These are phyloP conservation scores for Inga laurina DNA, from an alignment of 306 rosid species.

Conservation along the genomic window DNA sequence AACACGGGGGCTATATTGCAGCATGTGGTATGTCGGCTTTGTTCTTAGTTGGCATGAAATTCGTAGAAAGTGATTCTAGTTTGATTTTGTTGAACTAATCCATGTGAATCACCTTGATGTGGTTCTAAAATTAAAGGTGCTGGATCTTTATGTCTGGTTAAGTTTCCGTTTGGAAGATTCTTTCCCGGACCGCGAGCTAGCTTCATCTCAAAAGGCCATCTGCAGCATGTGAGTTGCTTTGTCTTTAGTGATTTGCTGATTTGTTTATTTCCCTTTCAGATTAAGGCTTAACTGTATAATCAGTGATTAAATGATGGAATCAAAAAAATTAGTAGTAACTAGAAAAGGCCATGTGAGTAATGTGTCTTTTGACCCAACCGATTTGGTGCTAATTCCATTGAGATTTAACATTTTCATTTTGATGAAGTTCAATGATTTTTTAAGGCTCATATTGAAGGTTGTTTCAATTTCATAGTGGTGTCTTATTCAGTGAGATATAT, in stretches of 20 bases:
- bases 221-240: conserved; percentile 67
- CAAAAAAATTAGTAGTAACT: neutral
- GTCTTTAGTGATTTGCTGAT: neutral
- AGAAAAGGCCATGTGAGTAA: neutral
- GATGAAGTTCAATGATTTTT: neutral
- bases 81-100: conserved; percentile 13
- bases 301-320: neutral
- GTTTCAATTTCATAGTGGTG: neutral
- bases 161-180: conserved; percentile 86
- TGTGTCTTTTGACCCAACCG: conserved; percentile 59
- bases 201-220: conserved; percentile 75
- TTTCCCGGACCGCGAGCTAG: conserved; percentile 83
- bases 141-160: conserved; percentile 97
- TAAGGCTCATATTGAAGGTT: neutral
- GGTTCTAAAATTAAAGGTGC: conserved; percentile 64
- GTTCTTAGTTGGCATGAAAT: neutral
- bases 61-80: conserved; percentile 18
- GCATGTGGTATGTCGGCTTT: neutral
- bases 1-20: neutral
- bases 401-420: neutral
- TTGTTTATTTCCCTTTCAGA: neutral
- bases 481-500: neutral
- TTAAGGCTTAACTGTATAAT: neutral
- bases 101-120: conserved; percentile 20
- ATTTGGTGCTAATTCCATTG: neutral